These are phyloP conservation scores for Saturnispora sanitii DNA, from an alignment of 805 yeast genomes.

Conservation along the genomic window DNA sequence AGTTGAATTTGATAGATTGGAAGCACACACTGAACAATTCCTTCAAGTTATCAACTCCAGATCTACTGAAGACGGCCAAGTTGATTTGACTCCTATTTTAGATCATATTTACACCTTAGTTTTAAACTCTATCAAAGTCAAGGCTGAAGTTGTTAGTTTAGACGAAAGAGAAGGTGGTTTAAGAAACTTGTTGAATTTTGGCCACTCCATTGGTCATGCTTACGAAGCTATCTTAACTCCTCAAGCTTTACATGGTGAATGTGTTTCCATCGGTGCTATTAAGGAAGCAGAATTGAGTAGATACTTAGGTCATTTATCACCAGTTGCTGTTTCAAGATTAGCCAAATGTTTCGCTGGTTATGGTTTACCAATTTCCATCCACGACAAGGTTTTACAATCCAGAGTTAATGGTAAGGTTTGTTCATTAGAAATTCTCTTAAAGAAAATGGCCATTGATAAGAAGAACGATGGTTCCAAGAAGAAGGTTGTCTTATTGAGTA, in stretches of 20 bases:
- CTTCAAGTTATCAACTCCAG: slow-evolving; percentile 49
- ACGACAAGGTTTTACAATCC: slow-evolving; percentile 62
- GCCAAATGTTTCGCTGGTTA: slow-evolving; percentile 76
- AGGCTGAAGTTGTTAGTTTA: slow-evolving; percentile 85
- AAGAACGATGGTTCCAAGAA: slow-evolving; percentile 91
- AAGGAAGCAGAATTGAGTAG: slow-evolving; percentile 94
- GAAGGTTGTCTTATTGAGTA: slow-evolving; percentile 72
- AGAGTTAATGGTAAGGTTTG: slow-evolving; percentile 61
- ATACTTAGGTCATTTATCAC: slow-evolving; percentile 76
- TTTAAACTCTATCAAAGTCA: slow-evolving; percentile 75
- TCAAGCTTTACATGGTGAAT: slow-evolving; percentile 93
- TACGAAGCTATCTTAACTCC: slow-evolving; percentile 97
- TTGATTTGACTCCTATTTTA: slow-evolving; percentile 58
- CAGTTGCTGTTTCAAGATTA: slow-evolving; percentile 89
- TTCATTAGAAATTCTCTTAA: slow-evolving; percentile 64
- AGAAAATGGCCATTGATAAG: slow-evolving; percentile 92
- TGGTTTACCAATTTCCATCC: slow-evolving; percentile 70
- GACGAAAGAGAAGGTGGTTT: slow-evolving; percentile 96
- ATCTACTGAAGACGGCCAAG: slow-evolving; percentile 32
- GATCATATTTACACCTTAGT: slow-evolving; percentile 75
- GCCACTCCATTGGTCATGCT: slow-evolving; percentile 97
- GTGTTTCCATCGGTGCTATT: slow-evolving; percentile 96
- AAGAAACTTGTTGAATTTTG: slow-evolving; percentile 86
- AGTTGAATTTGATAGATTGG: slow-evolving; percentile 75
- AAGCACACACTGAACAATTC: slow-evolving; percentile 60